These are phyloP conservation scores for Coemansia sp. DNA, from an alignment of 192 early-diverging fungal species.

Conservation along the genomic window DNA sequence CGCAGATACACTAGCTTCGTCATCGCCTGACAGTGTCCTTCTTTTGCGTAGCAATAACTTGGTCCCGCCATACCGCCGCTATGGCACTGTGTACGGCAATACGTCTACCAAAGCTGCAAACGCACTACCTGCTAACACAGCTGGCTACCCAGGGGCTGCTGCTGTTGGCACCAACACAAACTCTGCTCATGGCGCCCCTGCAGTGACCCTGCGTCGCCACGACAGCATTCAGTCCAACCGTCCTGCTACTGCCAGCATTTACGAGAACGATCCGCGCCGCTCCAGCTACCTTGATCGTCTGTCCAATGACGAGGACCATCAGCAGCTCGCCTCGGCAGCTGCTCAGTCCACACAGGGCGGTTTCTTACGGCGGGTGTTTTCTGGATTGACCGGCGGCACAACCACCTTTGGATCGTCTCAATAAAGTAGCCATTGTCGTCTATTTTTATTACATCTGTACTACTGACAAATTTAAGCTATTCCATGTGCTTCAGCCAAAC, in stretches of 20 bases:
- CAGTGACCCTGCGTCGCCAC: conserved; percentile 25
- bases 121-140: neutral
- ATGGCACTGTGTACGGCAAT: conserved; percentile 45
- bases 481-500: neutral
- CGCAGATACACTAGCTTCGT: neutral
- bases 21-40: neutral
- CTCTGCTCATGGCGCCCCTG: neutral
- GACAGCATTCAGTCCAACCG: conserved; percentile 16
- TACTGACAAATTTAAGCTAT: neutral
- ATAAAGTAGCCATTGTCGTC: conserved; percentile 4
- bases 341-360: conserved; percentile 19
- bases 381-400: conserved; percentile 33
- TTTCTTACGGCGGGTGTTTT: conserved; percentile 40
- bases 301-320: conserved; percentile 38
- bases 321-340: conserved; percentile 20
- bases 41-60: conserved; percentile 16
- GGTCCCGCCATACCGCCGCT: conserved; percentile 41
- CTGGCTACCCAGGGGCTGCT: neutral
- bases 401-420: conserved; percentile 39
- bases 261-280: conserved; percentile 39
- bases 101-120: conserved; percentile 14
- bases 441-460: conserved; percentile 4
- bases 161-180: neutral
- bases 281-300: conserved; percentile 50
- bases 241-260: conserved; percentile 24